Evolutionary conservation across 768 basidiomycete genomes (phyloP).

Genomic region (Hirschioporus abietinus): DNA sequence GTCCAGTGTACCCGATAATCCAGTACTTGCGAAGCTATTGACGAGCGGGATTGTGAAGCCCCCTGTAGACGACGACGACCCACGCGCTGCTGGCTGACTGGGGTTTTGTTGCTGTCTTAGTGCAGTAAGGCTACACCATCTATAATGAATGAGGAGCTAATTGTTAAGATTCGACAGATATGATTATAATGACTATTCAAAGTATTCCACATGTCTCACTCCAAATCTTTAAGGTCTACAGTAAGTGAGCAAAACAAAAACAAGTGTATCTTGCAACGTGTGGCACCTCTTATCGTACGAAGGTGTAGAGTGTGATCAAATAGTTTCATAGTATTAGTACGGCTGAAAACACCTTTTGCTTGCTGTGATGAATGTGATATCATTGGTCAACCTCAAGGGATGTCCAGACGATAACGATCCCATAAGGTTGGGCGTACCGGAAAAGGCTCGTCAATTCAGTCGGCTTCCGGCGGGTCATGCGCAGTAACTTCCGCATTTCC

Average conservation of each 20-base stretch:
- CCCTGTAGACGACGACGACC: constrained; percentile 35
- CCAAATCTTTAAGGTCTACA: neutral
- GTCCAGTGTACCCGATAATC: constrained; percentile 34
- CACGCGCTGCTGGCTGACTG: constrained; percentile 11
- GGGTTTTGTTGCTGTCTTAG: neutral
- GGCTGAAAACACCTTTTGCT: too few species aligned
- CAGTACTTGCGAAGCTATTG: constrained; percentile 45
- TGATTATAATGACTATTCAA: neutral
- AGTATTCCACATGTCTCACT: neutral
- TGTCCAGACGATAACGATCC: neutral
- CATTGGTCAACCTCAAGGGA: neutral
- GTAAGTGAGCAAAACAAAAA: neutral
- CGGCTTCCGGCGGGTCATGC: neutral
- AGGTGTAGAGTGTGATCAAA: neutral
- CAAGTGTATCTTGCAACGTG: too few species aligned
- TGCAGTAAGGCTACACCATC: neutral
- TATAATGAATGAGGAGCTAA: neutral
- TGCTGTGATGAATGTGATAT: neutral
- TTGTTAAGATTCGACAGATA: neutral
- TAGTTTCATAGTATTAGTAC: too few species aligned
- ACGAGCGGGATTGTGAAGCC: constrained; percentile 54
- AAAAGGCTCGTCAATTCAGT: neutral
- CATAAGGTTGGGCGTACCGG: neutral
- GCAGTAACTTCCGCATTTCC: neutral
- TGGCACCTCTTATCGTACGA: too few species aligned